Base-by-base conservation (phyloP, 169 alveolate species). In the Plasmodium gallinaceum region DNA sequence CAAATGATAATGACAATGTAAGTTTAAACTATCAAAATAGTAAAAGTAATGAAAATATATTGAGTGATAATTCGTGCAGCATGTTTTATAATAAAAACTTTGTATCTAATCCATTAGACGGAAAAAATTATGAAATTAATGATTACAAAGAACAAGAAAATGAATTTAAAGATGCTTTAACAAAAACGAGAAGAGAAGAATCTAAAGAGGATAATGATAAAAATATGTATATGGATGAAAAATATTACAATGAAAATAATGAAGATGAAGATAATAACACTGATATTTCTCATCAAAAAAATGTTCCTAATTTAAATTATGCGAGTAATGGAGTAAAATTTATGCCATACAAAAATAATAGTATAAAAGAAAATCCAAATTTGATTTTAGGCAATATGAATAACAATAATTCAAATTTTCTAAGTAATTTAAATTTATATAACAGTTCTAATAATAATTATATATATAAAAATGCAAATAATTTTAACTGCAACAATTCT, bases 401-500 rank as follows among this genome's bases (percentile, higher is more conserved):
- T 24, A 64, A 64, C 24, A 26, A n/a, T 75, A 54, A 51, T 75
- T 54, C 48, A 2, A 75, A 75, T 75, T 61, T 22, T 43, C 43
- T 74, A 48, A 74, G 58, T 20, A 61, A 58, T 7, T 16, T 42
- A 37, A 74, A 74, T 61, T 74, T 64, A 74, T 62, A 74, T 66
- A 61, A 75, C 88, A 20, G 75, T 32, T 48, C 68, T 75, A 75
- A 75, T 66, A n/a, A 32, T 75, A 42, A 45, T 65, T 75, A 75
- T 78, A 37, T 65, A 66, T 65, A 65, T 78, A 78, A 65, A 46
- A 65, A 57, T 48, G 24, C 68, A 62, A 78, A 64, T 78, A 78
- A 78, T 52, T 48, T 14, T 60, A 78, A 78, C 52, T 83, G 83
- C 72, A 83, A 83, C 66, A 68, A 83, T 68, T 68, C 57, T 68